Conservation (phyloP, 768 basidiomycete genomes). For the Hypholoma fasciculare region DNA sequence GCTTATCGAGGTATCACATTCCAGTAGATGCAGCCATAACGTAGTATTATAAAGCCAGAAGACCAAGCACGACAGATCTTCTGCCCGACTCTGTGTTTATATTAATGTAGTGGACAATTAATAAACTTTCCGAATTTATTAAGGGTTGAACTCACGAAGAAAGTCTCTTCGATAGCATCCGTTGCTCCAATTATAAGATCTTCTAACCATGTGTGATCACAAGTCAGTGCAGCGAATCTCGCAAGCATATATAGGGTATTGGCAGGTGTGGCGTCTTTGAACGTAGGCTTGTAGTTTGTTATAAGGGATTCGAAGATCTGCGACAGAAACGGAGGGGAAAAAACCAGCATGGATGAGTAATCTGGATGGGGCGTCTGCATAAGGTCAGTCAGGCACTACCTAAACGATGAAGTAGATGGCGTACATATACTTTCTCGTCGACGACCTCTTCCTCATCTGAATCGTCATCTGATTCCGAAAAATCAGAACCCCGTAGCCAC, state of each 20-base stretch:
- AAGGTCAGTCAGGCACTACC: conserved; percentile 19
- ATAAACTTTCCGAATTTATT: neutral
- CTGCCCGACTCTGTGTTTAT: conserved; percentile 72
- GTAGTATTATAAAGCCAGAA: conserved; percentile 97
- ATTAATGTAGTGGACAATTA: conserved; percentile 1
- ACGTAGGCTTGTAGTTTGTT: conserved; percentile 66
- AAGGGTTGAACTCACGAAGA: conserved; percentile 72
- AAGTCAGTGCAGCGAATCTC: conserved; percentile 90
- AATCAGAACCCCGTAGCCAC: conserved; percentile 60
- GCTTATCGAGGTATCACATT: conserved; percentile 78
- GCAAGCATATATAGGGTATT: conserved; percentile 89
- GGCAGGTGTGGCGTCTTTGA: conserved; percentile 83
- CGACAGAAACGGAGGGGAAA: conserved; percentile 77
- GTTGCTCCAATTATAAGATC: conserved; percentile 90
- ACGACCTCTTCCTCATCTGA: conserved; percentile 47
- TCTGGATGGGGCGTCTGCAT: conserved; percentile 70
- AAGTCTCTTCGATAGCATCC: conserved; percentile 87
- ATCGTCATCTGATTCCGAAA: conserved; percentile 42
- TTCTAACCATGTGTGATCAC: conserved; percentile 90
- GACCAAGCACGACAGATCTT: conserved; percentile 82
- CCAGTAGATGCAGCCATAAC: conserved; percentile 87
- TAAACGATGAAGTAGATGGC: conserved; percentile 25
- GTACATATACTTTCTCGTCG: conserved; percentile 47
- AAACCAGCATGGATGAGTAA: conserved; percentile 91
- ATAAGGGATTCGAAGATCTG: conserved; percentile 83